Evolutionary conservation across 345 rosid species (phyloP).

Genomic region (Clausena lansium): DNA sequence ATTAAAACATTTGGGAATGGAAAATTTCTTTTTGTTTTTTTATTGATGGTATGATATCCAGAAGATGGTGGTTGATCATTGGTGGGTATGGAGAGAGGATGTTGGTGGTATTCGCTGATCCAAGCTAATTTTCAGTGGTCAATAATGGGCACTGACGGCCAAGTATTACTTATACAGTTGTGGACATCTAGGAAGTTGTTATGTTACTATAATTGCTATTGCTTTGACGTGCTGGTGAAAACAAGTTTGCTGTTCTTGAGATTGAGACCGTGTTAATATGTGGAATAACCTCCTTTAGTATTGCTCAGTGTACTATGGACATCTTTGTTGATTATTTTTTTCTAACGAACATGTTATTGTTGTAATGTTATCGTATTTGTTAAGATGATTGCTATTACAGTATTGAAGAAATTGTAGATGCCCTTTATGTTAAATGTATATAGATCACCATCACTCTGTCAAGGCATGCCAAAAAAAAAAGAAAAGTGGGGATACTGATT

Average conservation of each 20-base stretch:
- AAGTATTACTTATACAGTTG: not conserved
- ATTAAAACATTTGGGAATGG: not conserved
- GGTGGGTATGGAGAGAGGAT: not conserved
- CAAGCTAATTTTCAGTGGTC: not conserved
- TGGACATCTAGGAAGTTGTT: not conserved
- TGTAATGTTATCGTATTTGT: not conserved
- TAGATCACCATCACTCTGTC: not conserved
- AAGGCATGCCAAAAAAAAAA: not conserved
- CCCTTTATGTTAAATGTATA: not conserved
- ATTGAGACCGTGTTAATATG: not conserved
- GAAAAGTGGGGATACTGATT: not conserved
- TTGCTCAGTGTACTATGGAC: not conserved
- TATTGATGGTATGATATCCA: not conserved
- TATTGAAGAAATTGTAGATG: not conserved
- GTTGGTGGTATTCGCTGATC: not conserved
- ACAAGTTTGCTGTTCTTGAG: not conserved
- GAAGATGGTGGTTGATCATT: not conserved
- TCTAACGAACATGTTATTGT: too few species aligned
- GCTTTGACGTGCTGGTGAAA: not conserved
- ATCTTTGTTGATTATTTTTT: not conserved
- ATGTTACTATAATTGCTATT: not conserved
- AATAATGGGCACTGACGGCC: not conserved
- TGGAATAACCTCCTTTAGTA: not conserved
- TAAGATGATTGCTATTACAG: not conserved
- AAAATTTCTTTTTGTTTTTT: not conserved